Conservation (phyloP, 768 basidiomycete species). For the Amanita rubescens region DNA sequence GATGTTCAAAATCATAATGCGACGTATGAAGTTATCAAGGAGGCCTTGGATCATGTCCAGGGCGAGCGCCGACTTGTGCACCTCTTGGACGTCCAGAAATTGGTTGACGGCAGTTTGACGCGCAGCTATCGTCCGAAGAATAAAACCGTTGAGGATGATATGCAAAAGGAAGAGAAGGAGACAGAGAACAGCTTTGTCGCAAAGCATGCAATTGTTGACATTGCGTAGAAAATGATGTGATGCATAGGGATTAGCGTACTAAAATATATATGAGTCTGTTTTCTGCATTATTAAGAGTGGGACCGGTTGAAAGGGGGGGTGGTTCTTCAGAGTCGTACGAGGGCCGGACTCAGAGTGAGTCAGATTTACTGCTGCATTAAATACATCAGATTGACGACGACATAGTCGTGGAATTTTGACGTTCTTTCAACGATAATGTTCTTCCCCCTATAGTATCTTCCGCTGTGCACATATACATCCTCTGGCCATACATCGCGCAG, state of each 20-base stretch:
- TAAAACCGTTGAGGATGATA: not conserved
- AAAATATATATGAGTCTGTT: no score
- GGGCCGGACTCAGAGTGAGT: no score
- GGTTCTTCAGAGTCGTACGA: not conserved
- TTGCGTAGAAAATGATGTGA: not conserved
- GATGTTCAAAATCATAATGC: conserved; percentile 11
- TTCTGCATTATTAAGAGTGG: no score
- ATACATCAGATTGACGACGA: no score
- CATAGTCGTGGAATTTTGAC: no score
- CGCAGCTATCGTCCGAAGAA: not conserved
- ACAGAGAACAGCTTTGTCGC: not conserved
- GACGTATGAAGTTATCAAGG: conserved; percentile 15
- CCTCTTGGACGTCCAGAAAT: conserved; percentile 30
- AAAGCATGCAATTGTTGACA: not conserved
- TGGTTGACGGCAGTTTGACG: conserved; percentile 22
- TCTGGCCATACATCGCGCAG: no score
- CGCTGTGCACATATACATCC: no score
- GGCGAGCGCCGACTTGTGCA: conserved; percentile 26
- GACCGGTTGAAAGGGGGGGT: not conserved
- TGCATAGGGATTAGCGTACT: not conserved
- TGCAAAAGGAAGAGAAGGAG: not conserved
- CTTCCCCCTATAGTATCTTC: no score
- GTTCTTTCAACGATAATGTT: no score
- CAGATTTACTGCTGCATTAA: no score
- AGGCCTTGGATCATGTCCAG: conserved; percentile 10